Evolutionary conservation across 768 basidiomycete species (phyloP).

Genomic region (Glaciozyma martinii): DNA sequence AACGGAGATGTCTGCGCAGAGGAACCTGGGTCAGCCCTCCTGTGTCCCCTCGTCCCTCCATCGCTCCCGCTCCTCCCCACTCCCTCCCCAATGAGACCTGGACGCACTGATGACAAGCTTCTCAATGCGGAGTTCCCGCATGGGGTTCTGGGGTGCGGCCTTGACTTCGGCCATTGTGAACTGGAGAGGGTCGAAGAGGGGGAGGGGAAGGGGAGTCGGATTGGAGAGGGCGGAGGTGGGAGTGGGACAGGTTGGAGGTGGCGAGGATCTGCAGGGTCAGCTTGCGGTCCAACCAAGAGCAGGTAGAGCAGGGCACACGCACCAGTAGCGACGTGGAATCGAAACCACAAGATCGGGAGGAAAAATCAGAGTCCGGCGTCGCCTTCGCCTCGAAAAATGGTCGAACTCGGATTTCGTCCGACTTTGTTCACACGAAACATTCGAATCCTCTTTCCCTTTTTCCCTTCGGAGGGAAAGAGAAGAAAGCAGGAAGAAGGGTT

Average conservation of each 20-base stretch:
- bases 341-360: too few species aligned
- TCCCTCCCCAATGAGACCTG: background rate
- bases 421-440: too few species aligned
- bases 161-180: slow-evolving; percentile 64
- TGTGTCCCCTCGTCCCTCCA: background rate
- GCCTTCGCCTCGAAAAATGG: too few species aligned
- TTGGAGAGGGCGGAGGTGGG: background rate
- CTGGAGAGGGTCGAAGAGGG: background rate
- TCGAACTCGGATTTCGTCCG: too few species aligned
- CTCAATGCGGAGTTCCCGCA: slow-evolving; percentile 78
- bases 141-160: slow-evolving; percentile 55
- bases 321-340: too few species aligned
- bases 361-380: too few species aligned
- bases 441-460: too few species aligned
- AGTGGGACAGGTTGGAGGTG: background rate
- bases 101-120: slow-evolving; percentile 98
- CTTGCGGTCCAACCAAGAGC: too few species aligned
- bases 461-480: too few species aligned
- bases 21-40: slow-evolving; percentile 1
- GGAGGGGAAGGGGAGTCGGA: background rate
- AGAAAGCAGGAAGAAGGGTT: too few species aligned
- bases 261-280: background rate
- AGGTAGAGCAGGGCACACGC: too few species aligned
- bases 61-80: background rate
- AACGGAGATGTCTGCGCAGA: slow-evolving; percentile 82